Base-by-base conservation (phyloP, 2,329 filamentous ascomycete species). In the Trichoderma sp. region DNA sequence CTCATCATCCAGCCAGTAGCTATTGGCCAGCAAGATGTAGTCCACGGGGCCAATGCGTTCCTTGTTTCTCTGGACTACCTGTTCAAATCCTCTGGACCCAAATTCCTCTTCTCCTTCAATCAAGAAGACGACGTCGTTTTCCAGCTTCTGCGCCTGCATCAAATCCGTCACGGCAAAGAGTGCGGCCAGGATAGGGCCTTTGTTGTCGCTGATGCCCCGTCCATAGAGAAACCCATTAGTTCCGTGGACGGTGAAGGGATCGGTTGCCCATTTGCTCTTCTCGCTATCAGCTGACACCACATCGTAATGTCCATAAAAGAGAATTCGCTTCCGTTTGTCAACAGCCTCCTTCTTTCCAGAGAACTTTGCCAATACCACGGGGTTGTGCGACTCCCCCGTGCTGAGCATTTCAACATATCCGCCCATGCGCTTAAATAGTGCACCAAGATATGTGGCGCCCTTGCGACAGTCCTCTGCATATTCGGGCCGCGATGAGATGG, bases 251-350 rank as follows among this genome's bases (percentile, higher is more conserved):
- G 90, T 85, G 76, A 98, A 99, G 0, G 95, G 96, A 70, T 98
- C 92, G 2, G 89, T 89, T 45, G 87, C 85, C 95, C 95, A 99
- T 72, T 92, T 94, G 42, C 87, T 87, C 67, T 90, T 89, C 70
- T 91, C 91, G 42, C 90, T 89, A 72, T 97, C 93, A 0, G 95
- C 95, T 1, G 93, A 87, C 4, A 99, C 95, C 2, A 99, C 94
- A 76, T 99, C 95, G 81, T 99, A 99, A 77, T 99, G 95, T 0
- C 96, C 95, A 75, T 99, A 99, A 77, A 99, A 99, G 0, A 99
- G 82, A 9, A 98, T 92, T 34, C 92, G 93, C 80, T 95, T 97
- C 19, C 92, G 87, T 29, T 87, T 83, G 29, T 86, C 84, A 0
- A 87, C 81, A 1, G 88, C 86, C 12, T 88, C 84, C 69, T 85